phyloP scores from a whole-genome alignment of 2,329 filamentous ascomycete genomes.

The Alternaria ventricosa region DNA sequence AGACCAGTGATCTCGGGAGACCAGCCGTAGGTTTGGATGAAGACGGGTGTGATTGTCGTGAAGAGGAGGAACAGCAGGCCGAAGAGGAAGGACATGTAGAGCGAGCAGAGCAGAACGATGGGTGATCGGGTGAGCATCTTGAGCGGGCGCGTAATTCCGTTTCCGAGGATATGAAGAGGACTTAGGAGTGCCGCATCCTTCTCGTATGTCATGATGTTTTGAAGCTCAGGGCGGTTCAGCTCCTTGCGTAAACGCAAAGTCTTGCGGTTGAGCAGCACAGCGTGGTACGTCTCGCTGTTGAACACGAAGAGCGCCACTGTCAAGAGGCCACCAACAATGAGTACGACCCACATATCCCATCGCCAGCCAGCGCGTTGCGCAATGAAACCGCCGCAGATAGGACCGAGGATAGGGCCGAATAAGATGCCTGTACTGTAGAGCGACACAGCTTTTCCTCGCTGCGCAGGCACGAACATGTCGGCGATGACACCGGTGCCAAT shows the following conservation, averaged over 20 bases:
- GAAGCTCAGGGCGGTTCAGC: slow-evolving; percentile 54
- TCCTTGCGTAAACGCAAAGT: slow-evolving; percentile 59
- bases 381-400: slow-evolving; percentile 46
- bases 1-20: slow-evolving; percentile 41
- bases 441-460: slow-evolving; percentile 43
- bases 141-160: slow-evolving; percentile 47
- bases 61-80: slow-evolving; percentile 47
- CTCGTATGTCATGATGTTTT: slow-evolving; percentile 49
- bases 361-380: slow-evolving; percentile 34
- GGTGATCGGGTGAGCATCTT: slow-evolving; percentile 42
- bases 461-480: slow-evolving; percentile 41
- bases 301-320: slow-evolving; percentile 45
- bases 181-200: slow-evolving; percentile 24
- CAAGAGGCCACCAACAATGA: slow-evolving; percentile 35
- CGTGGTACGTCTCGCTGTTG: slow-evolving; percentile 57
- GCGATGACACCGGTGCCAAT: slow-evolving; percentile 46
- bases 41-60: slow-evolving; percentile 46
- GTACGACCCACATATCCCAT: slow-evolving; percentile 46
- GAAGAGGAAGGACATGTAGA: slow-evolving; percentile 46
- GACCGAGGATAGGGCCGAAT: slow-evolving; percentile 42
- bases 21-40: slow-evolving; percentile 42
- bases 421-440: slow-evolving; percentile 40
- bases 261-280: slow-evolving; percentile 61
- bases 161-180: slow-evolving; percentile 26
- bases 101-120: slow-evolving; percentile 42